Evolutionary conservation across 805 yeast species (phyloP), one percentile per base, ranked within the genome.

Genomic region (Candida verbasci): DNA sequence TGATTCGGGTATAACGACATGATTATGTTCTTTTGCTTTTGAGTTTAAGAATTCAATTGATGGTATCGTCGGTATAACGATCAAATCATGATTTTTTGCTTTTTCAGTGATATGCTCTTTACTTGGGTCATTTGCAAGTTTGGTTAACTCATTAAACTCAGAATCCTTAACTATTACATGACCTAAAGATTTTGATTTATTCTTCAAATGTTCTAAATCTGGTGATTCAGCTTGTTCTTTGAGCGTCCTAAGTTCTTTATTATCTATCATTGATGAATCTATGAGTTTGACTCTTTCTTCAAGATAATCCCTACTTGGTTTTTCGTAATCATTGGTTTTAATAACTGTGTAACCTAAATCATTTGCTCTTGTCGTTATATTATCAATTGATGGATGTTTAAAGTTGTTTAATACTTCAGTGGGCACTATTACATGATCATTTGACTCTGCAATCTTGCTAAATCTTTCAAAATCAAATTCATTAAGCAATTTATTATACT

Each of bases 321-420:
- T 40, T 3, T 52, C 49, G 17, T 31, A 41, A 4, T 37, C 31
- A 4, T 24, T 20, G 9, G n/a, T 16, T 17, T 24, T 6, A 17
- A 41, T 16, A 17, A 41, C 17, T 10, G 12, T 31, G 14, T 17
- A 24, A 10, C 33, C 25, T 9, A 47, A n/a, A 3, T 24, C 17
- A 22, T 31, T 34, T 1, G 40, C 46, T 21, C 11, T 10, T 37
- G 16, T 3, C 24, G 12, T 17, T 9, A 55, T 29, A 11, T 48
- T 47, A 2, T 50, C 52, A 2, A 44, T 17, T 2, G 46, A 18
- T 4, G 60, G 59, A 3, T 54, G 56, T 26, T 47, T 10, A 8
- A 34, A 28, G 7, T 18, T 11, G 8, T 40, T 20, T 7, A 29
- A 22, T 17, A 28, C 25, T 6, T 24, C 29, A 16, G 10, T 20